Evolutionary conservation across 2,329 filamentous ascomycete genomes (phyloP), one percentile per base, ranked within the genome.

Genomic region (Fusarium fracticaudum): DNA sequence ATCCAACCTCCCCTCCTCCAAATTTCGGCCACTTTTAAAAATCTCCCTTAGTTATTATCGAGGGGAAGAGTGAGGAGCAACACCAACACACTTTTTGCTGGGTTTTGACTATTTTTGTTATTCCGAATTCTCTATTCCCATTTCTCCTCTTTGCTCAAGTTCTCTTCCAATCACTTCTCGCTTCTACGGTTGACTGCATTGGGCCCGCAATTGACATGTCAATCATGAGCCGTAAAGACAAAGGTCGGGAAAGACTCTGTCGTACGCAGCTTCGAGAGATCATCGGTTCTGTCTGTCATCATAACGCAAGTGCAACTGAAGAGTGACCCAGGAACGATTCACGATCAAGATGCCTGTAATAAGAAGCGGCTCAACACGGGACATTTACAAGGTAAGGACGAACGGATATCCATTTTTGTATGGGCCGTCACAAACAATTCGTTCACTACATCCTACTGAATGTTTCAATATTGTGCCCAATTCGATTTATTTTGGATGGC

Each of bases 191-290:
- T 74, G 71, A 72, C 59, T 74, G 67, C 71, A 73, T 68, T 43
- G 48, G 67, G 62, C 63, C 72, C 62, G 68, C 68, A 73, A 73
- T 72, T 75, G 72, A 70, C 65, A 74, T 74, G 64, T 72, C 64
- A 70, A 73, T 62, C 69, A 74, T 75, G 72, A 68, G 64, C 57
- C 31, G 69, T 55, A 74, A 66, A 75, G 70, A 66, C 68, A 62
- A 69, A 72, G 67, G 59, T 45, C 57, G 45, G 73, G 51, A 67
- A 75, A 73, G 66, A 71, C 61, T 64, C 72, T 64, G 65, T 73
- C 51, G 64, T 60, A 67, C 69, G 51, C 63, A 64, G 54, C 59
- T 59, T 73, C 69, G 37, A 51, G 50, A 63, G 60, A 53, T 63
- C 48, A 37, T 63, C 58, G 45, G 45, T 57, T 58, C 51, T 55